Base-by-base conservation (phyloP, 768 basidiomycete species). In the Kwoniella sp. region DNA sequence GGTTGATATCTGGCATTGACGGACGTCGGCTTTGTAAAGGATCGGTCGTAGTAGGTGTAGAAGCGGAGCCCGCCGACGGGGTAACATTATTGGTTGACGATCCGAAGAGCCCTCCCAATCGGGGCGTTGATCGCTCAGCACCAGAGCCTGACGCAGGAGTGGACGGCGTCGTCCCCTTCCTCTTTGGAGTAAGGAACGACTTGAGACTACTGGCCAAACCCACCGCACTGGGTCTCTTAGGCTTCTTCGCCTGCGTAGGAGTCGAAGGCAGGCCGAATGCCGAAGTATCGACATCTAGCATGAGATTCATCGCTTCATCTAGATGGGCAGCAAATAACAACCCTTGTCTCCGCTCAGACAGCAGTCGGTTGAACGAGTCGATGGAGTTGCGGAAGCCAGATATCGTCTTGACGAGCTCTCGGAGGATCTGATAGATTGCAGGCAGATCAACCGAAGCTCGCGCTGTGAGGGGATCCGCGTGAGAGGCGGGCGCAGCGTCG, bases 281-380 rank as follows among this genome's bases (percentile, higher is more conserved):
- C 11, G 67, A 51, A 4, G 86, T 83, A 1, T 84, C 82, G 25
- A 90, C 79, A 63, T 93, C 89, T 60, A 93, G 82, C 15, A 84
- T 85, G 52, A 92, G 82, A 51, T 85, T 89, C 63, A 97, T 83
- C 2, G 94, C 94, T 73, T 97, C 95, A 37, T 88, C 90, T 37
- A 96, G 82, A 76, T 93, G 93, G 81, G 96, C 93, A 2, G 90
- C 89, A 80, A 95, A 96, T 20, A 95, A 82, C 9, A 98, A 84
- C 1, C 93, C 94, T 75, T 89, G 90, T 20, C 95, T 86, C 37
- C 95, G 86, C 81, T 98, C 92, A 1, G 87, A 79, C 2, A 98
- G 86, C 73, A 87, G 91, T 74, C 85, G 86, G 82, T 97, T 93
- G 75, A 97, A 96, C 52, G 88, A 83, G 23, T 88, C 85, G 29